Conservation (phyloP, 2,329 filamentous ascomycete genomes). For the Aspergillus hortae region DNA sequence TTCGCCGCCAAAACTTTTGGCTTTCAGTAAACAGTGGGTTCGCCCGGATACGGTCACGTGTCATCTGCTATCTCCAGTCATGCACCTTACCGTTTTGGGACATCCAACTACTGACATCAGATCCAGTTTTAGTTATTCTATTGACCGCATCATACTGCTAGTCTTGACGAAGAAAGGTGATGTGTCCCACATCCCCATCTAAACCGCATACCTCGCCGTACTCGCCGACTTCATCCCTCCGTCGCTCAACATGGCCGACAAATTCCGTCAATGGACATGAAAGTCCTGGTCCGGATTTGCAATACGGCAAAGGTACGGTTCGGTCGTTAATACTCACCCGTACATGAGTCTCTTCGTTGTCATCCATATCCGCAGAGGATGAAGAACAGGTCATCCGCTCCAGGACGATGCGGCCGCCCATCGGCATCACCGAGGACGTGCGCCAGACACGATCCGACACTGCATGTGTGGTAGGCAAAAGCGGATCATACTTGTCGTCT, state of each 20-base stretch:
- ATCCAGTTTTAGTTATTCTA: too few species aligned
- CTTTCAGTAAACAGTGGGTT: slow-evolving; percentile 22
- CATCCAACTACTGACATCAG: too few species aligned
- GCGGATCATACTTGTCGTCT: slow-evolving; percentile 31
- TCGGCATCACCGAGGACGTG: slow-evolving; percentile 55
- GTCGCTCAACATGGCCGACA: slow-evolving; percentile 35
- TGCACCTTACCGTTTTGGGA: slow-evolving; percentile 1
- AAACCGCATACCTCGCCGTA: slow-evolving; percentile 51
- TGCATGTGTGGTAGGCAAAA: slow-evolving; percentile 48
- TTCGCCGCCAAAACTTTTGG: slow-evolving; percentile 19
- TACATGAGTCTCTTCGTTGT: slow-evolving; percentile 37
- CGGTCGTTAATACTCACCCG: slow-evolving; percentile 58
- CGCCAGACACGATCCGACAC: slow-evolving; percentile 48
- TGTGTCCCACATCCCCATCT: slow-evolving; percentile 36
- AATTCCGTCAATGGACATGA: slow-evolving; percentile 50
- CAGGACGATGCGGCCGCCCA: slow-evolving; percentile 55
- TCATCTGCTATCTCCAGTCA: not conserved
- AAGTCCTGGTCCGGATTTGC: slow-evolving; percentile 44
- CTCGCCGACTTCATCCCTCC: slow-evolving; percentile 43
- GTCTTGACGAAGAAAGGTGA: slow-evolving; percentile 51
- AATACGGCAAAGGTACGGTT: slow-evolving; percentile 48
- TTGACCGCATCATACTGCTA: not conserved
- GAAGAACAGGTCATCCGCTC: slow-evolving; percentile 49
- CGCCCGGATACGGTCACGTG: slow-evolving; percentile 22
- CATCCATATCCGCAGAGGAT: not conserved